phyloP scores from a whole-genome alignment of 768 basidiomycete genomes.

The Amanita inopinata region DNA sequence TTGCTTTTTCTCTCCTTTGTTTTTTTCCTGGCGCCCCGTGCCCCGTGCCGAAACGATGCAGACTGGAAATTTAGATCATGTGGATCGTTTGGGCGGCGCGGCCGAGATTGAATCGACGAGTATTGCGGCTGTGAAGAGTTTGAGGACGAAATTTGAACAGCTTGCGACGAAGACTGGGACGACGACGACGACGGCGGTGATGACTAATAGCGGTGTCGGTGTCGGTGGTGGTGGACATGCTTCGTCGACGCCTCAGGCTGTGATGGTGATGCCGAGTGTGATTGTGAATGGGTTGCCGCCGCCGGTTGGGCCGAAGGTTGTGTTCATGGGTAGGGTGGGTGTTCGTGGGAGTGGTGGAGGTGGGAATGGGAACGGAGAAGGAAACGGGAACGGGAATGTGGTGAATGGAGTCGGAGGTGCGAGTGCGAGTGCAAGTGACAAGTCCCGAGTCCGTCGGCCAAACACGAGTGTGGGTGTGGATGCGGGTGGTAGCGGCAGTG shows the following conservation, averaged over 20 bases:
- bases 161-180: constrained; percentile 35
- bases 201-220: too few relatives aligned
- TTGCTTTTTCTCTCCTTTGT: not conserved
- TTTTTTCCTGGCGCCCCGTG: not conserved
- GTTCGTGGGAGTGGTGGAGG: too few relatives aligned
- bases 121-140: constrained; percentile 55
- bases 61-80: not conserved
- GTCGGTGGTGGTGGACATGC: too few relatives aligned
- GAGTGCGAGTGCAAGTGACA: not conserved
- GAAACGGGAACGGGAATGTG: too few relatives aligned
- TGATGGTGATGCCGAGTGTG: not conserved
- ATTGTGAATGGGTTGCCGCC: not conserved
- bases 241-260: too few relatives aligned
- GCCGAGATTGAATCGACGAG: constrained; percentile 42
- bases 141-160: constrained; percentile 65
- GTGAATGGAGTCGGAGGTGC: too few relatives aligned
- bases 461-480: not conserved
- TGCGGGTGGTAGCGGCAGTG: too few relatives aligned
- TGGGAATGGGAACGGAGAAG: too few relatives aligned
- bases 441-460: too few relatives aligned
- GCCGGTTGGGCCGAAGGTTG: too few relatives aligned
- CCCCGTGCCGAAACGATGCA: not conserved
- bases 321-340: too few relatives aligned
- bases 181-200: not conserved
- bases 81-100: not conserved